Base-by-base conservation (phyloP, 352 stramenopile species). In the Phytophthora tubulina region DNA sequence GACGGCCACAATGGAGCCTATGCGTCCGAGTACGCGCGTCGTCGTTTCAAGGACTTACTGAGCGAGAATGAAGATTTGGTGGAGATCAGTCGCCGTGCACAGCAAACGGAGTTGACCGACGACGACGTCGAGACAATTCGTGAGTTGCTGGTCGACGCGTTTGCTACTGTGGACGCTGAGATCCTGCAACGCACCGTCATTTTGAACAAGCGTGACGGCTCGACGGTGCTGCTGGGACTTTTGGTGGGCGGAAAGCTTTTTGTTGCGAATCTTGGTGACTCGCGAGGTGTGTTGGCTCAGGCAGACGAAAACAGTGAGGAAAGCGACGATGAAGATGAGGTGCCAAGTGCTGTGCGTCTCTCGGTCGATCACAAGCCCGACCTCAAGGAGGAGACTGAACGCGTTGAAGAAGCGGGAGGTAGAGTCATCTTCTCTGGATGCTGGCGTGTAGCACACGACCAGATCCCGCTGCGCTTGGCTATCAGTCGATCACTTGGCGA, bases 281-380 rank as follows among this genome's bases (percentile, higher is more conserved):
- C 85, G 41, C 84, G 88, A 5, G 88, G 78, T 42, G 84, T 95
- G 36, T 78, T 85, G 54, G 78, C 73, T 2, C 77, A 76, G 9
- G 61, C 67, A 1, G 64, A 72, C 9, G 72, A 88, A 30, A 72
- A 59, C 53, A 59, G 53, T 11, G 58, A 62, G 30, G 69, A 63
- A n/a, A 63, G 57, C 14, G 57, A 74, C n/a, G 49, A 66, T 3
- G 63, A 74, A 45, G 55, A 72, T 21, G 50, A 75, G 6, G 49
- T 44, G 46, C 36, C 53, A 67, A 62, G 64, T 51, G 82, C 82
- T 21, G 63, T 84, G 6, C 87, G 87, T 51, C 70, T 95, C 15
- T 95, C 88, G 1, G 79, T 93, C 15, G 88, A 95, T 76, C 88
- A 95, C 75, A 95, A 95, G 52, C 88, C 88, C 0, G 81, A 93